A percentile compares a stretch with the other conserved stretches of the same genome.
These are phyloP conservation scores for Rhodomyrtus tomentosa DNA, from an alignment of 345 rosid species.

Conservation along the genomic window DNA sequence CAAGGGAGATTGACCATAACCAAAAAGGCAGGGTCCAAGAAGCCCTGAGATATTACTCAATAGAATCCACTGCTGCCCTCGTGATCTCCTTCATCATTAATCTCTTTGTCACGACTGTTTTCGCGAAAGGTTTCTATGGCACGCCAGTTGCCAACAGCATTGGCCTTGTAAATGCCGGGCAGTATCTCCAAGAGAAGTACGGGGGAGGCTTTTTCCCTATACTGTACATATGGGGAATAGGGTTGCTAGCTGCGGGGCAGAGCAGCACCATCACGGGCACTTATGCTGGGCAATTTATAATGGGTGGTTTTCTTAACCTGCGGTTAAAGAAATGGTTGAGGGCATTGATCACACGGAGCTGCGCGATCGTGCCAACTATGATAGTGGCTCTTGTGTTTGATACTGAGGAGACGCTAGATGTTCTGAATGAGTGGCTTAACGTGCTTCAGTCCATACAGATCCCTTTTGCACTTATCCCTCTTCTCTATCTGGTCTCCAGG, in stretches of 20 bases:
- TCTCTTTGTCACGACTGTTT: conserved; percentile 81
- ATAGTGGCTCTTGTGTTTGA: conserved; percentile 73
- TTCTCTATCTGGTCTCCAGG: conserved; percentile 73
- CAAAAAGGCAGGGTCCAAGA: conserved; percentile 67
- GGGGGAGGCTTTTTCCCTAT: conserved; percentile 90
- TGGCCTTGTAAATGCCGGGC: conserved; percentile 79
- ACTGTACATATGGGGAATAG: conserved; percentile 86
- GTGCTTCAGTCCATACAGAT: conserved; percentile 84
- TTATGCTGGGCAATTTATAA: conserved; percentile 90
- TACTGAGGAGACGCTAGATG: conserved; percentile 57
- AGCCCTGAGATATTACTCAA: conserved; percentile 80
- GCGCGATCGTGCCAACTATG: conserved; percentile 75
- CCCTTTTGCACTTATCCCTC: conserved; percentile 86
- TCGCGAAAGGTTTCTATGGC: conserved; percentile 79
- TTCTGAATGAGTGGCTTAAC: conserved; percentile 82
- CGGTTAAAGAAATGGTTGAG: conserved; percentile 89
- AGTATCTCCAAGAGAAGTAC: conserved; percentile 76
- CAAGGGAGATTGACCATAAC: conserved; percentile 56
- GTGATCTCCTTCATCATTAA: conserved; percentile 71
- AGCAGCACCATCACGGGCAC: conserved; percentile 94
- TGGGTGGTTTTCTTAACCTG: conserved; percentile 90
- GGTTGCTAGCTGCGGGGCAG: conserved; percentile 88
- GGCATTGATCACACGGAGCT: conserved; percentile 87
- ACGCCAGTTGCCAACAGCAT: conserved; percentile 63
- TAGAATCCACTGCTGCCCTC: conserved; percentile 72